Evolutionary conservation across 139 green algal species (phyloP).

Genomic region (Dunaliella sp.): DNA sequence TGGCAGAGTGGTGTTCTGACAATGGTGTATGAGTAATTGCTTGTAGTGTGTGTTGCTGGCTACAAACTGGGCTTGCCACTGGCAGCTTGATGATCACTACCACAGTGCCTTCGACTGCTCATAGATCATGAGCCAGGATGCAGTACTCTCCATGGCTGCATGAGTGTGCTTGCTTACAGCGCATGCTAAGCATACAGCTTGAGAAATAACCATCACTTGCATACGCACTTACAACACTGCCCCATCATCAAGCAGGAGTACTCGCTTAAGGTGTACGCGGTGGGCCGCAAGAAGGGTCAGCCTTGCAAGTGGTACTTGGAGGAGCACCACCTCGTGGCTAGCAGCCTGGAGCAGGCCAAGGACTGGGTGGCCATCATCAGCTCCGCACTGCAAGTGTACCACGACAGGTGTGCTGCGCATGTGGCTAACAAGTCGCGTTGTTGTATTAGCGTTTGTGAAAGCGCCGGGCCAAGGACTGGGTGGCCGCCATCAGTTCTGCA

Average conservation of each 20-base stretch:
- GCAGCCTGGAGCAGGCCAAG: constrained; percentile 24
- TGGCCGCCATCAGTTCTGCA: constrained; percentile 23
- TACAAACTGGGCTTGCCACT: no score
- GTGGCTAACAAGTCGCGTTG: background rate
- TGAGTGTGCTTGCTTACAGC: background rate
- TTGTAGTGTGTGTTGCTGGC: no score
- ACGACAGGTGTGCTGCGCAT: constrained; percentile 28
- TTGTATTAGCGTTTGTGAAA: background rate
- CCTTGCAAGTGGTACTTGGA: constrained; percentile 39
- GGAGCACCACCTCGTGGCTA: constrained; percentile 28
- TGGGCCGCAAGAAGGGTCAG: constrained; percentile 18
- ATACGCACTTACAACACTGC: background rate
- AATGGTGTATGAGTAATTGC: no score
- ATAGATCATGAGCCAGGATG: background rate
- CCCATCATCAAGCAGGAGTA: constrained; percentile 27
- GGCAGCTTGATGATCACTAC: no score
- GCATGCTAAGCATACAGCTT: background rate
- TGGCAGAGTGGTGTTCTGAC: no score
- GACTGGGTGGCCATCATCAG: constrained; percentile 47
- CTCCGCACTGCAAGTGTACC: constrained; percentile 4
- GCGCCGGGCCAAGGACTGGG: constrained; percentile 46
- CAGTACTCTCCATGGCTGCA: no score
- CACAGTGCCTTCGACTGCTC: no score
- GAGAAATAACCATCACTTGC: no score
- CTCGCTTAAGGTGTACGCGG: constrained; percentile 44